Base-by-base conservation (phyloP, 2,329 filamentous ascomycete species). In the Fusarium torreyae region DNA sequence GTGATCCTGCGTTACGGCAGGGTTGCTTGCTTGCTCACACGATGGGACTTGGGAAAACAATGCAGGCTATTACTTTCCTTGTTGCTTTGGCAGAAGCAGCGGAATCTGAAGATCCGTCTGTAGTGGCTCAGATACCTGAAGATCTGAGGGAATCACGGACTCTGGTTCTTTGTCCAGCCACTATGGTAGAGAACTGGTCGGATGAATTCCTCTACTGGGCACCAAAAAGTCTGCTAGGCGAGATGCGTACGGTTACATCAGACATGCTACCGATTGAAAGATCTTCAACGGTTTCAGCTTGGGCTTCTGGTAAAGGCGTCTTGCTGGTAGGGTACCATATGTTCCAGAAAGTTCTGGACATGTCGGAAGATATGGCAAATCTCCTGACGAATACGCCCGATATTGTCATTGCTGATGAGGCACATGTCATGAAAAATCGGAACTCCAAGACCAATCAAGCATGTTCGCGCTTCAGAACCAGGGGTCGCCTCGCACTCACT, bases 21-120 rank as follows among this genome's bases (percentile, higher is more conserved):
- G 94, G 94, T 4, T 97, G 93, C 75, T 84, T 97, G 14, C 84
- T 97, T 20, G 92, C 94, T 7, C 94, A 97, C 77, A 93, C 92
- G 1, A 97, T 97, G 94, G 94, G 94, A 2, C 81, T 97, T 4
- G 94, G 94, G 17, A 98, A 97, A 81, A 97, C 94, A 0, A 94
- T 97, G 90, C 94, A 97, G 81, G 88, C 94, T 7, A 93, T 97
- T 62, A 92, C 93, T 1, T 82, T 97, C n/a, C 85, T 98, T 7
- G 86, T 92, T 17, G 90, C 92, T 0, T 87, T 97, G 64, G 84
- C 89, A 6, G 86, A 92, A 70, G 88, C 93, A 5, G 85, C 88
- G 6, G 76, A 77, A 20, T 94, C 92, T 0, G 31, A 77, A 0
- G 86, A 94, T 55, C 77, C 81, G 1, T 77, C 81, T 0, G 80